These are phyloP conservation scores for Chlamydomonas schloesseri DNA, from an alignment of 139 green algal genomes.

Conservation along the genomic window DNA sequence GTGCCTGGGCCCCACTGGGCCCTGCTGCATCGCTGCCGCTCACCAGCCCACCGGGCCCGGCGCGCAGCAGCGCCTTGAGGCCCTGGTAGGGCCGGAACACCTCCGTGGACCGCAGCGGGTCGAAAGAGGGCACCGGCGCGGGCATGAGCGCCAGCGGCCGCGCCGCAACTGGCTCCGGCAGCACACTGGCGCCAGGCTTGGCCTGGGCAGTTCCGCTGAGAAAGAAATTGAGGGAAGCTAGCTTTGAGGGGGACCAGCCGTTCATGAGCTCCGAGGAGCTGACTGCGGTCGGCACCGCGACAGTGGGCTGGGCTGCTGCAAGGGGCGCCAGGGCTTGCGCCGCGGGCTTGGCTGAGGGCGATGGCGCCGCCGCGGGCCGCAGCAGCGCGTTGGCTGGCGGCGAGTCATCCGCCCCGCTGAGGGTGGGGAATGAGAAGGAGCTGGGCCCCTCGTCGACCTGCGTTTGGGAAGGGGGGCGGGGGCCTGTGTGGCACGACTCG, in stretches of 20 bases:
- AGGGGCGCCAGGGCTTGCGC: too few species aligned
- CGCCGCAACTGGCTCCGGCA: not conserved
- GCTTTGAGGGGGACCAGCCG: conserved; percentile 32
- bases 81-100: conserved; percentile 7
- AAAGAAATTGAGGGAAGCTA: conserved; percentile 35
- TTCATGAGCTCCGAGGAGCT: not conserved
- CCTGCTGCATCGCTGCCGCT: not conserved
- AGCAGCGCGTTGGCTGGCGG: not conserved
- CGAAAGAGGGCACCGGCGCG: not conserved
- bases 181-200: not conserved
- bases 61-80: conserved; percentile 13
- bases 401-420: not conserved
- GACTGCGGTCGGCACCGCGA: too few species aligned
- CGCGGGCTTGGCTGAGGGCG: not conserved
- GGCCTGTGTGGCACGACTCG: too few species aligned
- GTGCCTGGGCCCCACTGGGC: not conserved
- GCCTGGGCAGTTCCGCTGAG: not conserved
- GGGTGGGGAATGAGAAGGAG: conserved; percentile 18
- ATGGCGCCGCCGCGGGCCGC: not conserved
- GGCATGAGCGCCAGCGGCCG: not conserved
- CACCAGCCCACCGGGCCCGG: conserved; percentile 24
- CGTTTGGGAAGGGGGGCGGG: too few species aligned
- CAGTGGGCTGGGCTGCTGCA: too few species aligned
- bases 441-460: not conserved
- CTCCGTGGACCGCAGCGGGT: not conserved